Conservation (phyloP, 108 stramenopile species). For the Stephanodiscus triporus region DNA sequence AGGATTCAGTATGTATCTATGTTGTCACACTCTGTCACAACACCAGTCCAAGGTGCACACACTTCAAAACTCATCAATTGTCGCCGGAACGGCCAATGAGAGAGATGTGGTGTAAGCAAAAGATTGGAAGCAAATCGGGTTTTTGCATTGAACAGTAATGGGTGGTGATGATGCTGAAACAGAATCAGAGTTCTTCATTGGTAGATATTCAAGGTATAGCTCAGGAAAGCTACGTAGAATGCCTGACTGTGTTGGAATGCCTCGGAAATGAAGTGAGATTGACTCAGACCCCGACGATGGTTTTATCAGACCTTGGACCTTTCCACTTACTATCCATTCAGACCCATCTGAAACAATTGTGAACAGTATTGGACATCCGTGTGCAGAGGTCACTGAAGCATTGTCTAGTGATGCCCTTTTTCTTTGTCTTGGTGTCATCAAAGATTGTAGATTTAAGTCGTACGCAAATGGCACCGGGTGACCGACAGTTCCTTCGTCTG, state of each 20-base stretch:
- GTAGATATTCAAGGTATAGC: constrained; percentile 47
- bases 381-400: constrained; percentile 18
- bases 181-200: constrained; percentile 6
- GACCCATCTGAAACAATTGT: constrained; percentile 56
- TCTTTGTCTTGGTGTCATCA: constrained; percentile 41
- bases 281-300: constrained; percentile 19
- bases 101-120: constrained; percentile 47
- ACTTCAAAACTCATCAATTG: constrained; percentile 42
- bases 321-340: constrained; percentile 70
- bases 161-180: constrained; percentile 21
- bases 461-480: constrained; percentile 66
- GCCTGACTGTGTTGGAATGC: constrained; percentile 65
- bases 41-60: background rate
- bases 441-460: constrained; percentile 37
- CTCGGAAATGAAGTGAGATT: constrained; percentile 57
- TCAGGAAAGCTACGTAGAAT: constrained; percentile 56
- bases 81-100: constrained; percentile 39
- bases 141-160: constrained; percentile 41
- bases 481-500: constrained; percentile 61
- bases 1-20: too few relatives aligned
- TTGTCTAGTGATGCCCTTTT: constrained; percentile 16
- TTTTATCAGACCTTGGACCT: constrained; percentile 65
- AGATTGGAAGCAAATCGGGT: constrained; percentile 45
- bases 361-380: constrained; percentile 41
- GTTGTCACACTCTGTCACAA: too few relatives aligned